Evolutionary conservation across 2,329 filamentous ascomycete genomes (phyloP).

Genomic region (Trichoderma cornu-damae): DNA sequence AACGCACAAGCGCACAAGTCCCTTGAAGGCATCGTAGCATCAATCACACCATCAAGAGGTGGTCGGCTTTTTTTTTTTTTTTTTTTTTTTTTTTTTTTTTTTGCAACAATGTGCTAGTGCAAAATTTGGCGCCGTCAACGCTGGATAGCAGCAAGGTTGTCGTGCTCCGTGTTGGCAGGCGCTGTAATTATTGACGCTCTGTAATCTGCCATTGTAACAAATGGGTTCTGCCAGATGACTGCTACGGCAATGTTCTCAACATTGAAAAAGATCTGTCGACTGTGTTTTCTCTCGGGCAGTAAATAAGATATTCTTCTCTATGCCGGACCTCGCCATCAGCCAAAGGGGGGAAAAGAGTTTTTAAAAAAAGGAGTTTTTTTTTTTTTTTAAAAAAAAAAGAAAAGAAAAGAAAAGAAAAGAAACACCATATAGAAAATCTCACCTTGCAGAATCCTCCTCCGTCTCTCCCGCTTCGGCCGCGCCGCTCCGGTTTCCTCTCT

Average conservation of each 20-base stretch:
- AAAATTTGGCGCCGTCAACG: conserved; percentile 2
- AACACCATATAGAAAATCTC: background rate
- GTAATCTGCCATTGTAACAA: background rate
- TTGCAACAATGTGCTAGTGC: too few relatives aligned
- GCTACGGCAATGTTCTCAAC: background rate
- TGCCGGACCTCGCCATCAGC: too few relatives aligned
- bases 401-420: background rate
- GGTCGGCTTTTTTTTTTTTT: background rate
- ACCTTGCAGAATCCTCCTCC: background rate
- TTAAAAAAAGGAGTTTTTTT: too few relatives aligned
- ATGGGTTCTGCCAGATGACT: background rate
- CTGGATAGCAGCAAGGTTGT: background rate
- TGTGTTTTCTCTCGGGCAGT: too few relatives aligned
- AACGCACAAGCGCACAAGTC: background rate
- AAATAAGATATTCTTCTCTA: too few relatives aligned
- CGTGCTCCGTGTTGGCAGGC: conserved; percentile 1
- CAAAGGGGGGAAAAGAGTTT: too few relatives aligned
- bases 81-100: too few relatives aligned
- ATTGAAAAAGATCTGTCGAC: too few relatives aligned
- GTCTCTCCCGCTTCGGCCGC: background rate
- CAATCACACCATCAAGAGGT: background rate
- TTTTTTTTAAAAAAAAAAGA: background rate
- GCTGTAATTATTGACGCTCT: background rate
- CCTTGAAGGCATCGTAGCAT: background rate
- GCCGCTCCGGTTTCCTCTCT: conserved; percentile 1